These are phyloP conservation scores for Cokeromyces recurvatus DNA, from an alignment of 371 early-diverging fungal species.

Conservation along the genomic window DNA sequence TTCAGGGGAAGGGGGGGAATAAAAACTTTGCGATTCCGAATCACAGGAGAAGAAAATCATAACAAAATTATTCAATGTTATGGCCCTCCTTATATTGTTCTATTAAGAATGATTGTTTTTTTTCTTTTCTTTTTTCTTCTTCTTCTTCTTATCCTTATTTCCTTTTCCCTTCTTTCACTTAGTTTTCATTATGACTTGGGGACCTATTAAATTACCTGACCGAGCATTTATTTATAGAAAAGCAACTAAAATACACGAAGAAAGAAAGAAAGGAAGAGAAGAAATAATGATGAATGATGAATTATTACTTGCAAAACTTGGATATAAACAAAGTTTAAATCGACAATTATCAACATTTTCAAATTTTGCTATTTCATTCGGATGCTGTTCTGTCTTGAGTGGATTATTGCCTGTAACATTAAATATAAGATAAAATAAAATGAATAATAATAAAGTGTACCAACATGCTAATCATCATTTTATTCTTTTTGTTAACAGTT, in stretches of 20 bases:
- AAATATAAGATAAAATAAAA: no score
- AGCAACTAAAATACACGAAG: neutral
- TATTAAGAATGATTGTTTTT: no score
- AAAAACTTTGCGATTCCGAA: no score
- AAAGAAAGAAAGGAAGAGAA: neutral
- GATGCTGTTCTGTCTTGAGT: conserved; percentile 46
- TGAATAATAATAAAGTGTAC: no score
- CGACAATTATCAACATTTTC: conserved; percentile 21
- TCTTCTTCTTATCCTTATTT: neutral
- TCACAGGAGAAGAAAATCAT: no score
- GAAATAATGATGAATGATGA: conserved; percentile 16
- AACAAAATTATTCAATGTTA: no score
- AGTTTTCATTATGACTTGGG: neutral
- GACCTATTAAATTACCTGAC: conserved; percentile 3
- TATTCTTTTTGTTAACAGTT: conserved; percentile 3
- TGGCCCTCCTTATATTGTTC: no score
- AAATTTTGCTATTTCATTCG: conserved; percentile 51
- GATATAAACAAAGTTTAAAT: conserved; percentile 21
- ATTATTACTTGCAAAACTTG: conserved; percentile 18
- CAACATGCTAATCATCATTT: no score
- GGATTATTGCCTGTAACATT: conserved; percentile 47
- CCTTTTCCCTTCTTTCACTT: neutral
- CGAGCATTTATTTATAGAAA: conserved; percentile 3
- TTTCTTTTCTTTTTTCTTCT: neutral
- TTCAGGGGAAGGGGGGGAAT: no score